phyloP scores from a whole-genome alignment of 768 basidiomycete species.

The Rhodotorula sphaerocarpa region DNA sequence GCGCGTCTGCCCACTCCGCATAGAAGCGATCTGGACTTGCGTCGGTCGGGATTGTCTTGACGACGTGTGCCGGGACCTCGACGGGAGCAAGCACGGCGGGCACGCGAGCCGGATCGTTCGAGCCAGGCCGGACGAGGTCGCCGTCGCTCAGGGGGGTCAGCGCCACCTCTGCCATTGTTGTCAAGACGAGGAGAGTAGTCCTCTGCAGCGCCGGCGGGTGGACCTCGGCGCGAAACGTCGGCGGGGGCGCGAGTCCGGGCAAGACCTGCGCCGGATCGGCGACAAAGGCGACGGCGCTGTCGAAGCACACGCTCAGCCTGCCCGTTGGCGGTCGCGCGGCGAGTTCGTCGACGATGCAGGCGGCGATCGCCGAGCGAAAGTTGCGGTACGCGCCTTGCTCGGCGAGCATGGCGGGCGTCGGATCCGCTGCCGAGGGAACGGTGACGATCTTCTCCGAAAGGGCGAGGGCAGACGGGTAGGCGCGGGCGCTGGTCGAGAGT shows the following conservation, averaged over 20 bases:
- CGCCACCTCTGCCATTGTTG: background rate
- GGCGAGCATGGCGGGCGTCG: background rate
- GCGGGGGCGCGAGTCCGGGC: background rate
- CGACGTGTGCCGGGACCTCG: constrained; percentile 3
- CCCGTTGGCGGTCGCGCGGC: background rate
- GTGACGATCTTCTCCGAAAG: constrained; percentile 41
- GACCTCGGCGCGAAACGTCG: background rate
- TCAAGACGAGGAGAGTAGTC: constrained; percentile 6
- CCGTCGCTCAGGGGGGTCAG: background rate
- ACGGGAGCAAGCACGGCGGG: constrained; percentile 10
- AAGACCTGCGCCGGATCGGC: background rate
- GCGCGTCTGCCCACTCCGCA: constrained; percentile 2
- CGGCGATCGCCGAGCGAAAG: constrained; percentile 9
- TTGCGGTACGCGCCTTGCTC: constrained; percentile 2
- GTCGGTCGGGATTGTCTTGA: too few species aligned
- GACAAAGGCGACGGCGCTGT: constrained; percentile 5
- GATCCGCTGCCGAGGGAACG: background rate
- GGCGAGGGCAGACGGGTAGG: constrained; percentile 39
- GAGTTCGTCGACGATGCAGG: constrained; percentile 7
- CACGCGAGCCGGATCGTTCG: too few species aligned
- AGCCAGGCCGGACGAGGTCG: too few species aligned
- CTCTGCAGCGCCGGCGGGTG: constrained; percentile 8
- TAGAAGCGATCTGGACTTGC: too few species aligned
- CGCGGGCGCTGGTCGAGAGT: constrained; percentile 29
- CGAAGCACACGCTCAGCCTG: background rate